Conservation (phyloP, 805 yeast genomes). For the Yamadazyma akitaensis region DNA sequence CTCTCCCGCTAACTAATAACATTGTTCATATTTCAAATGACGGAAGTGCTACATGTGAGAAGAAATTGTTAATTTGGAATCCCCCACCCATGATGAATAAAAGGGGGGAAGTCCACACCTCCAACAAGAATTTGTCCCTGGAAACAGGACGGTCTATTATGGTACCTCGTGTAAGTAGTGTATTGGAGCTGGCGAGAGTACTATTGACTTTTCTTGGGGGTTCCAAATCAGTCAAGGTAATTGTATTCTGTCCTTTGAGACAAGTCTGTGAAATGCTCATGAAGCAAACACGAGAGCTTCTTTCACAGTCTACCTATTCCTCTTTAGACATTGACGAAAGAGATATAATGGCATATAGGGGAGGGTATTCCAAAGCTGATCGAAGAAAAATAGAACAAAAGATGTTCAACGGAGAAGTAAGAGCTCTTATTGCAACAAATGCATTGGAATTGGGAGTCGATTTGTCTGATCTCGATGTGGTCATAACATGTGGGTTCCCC, state of each 20-base stretch:
- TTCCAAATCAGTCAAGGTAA: conserved; percentile 62
- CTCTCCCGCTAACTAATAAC: conserved; percentile 44
- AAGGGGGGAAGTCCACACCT: conserved; percentile 40
- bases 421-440: conserved; percentile 90
- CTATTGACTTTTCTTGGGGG: conserved; percentile 61
- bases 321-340: conserved; percentile 35
- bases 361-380: conserved; percentile 87
- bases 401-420: conserved; percentile 82
- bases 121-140: background rate
- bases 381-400: conserved; percentile 83
- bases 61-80: conserved; percentile 77
- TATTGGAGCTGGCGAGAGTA: conserved; percentile 72
- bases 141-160: background rate
- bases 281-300: conserved; percentile 69
- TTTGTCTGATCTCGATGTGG: conserved; percentile 90
- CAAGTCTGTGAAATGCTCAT: conserved; percentile 82
- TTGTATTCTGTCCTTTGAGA: conserved; percentile 87
- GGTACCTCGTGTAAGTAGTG: conserved; percentile 58
- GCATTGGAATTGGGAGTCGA: conserved; percentile 96
- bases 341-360: conserved; percentile 90
- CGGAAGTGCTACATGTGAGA: conserved; percentile 85
- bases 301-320: conserved; percentile 41
- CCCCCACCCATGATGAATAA: conserved; percentile 66
- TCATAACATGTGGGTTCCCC: conserved; percentile 91
- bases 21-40: conserved; percentile 65